A percentile compares a stretch with the other conserved stretches of the same genome.
Conservation (phyloP, 73 alveolate species). For the Halteria grandinella region DNA sequence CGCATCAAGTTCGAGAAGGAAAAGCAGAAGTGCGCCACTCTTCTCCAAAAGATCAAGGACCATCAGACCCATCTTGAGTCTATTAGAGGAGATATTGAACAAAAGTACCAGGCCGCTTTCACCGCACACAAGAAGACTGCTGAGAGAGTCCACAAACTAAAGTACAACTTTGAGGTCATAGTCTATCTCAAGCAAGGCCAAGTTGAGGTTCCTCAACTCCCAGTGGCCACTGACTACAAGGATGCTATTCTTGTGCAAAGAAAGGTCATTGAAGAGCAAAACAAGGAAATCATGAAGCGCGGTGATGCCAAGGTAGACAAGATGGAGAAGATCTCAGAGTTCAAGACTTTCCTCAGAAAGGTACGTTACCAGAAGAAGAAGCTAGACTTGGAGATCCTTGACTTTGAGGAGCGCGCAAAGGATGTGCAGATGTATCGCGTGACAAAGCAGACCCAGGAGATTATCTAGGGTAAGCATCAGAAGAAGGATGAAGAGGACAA, state of each 20-base stretch:
- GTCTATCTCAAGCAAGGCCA: constrained; percentile 80
- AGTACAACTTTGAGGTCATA: constrained; percentile 74
- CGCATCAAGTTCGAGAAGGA: constrained; percentile 65
- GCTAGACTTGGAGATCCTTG: constrained; percentile 68
- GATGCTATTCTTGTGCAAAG: constrained; percentile 79
- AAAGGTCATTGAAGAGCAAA: constrained; percentile 80
- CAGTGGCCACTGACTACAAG: constrained; percentile 89
- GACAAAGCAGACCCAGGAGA: constrained; percentile 89
- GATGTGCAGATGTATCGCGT: constrained; percentile 89
- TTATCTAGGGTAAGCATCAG: constrained; percentile 88
- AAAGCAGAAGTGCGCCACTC: constrained; percentile 6
- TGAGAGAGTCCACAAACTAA: constrained; percentile 63
- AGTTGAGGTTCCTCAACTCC: constrained; percentile 85
- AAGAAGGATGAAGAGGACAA: constrained; percentile 89
- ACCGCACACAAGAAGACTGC: constrained; percentile 55
- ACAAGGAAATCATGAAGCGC: constrained; percentile 63
- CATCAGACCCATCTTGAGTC: constrained; percentile 50
- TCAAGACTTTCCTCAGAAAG: constrained; percentile 62
- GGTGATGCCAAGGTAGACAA: constrained; percentile 74
- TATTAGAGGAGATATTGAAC: constrained; percentile 41
- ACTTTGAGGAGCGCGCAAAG: constrained; percentile 79
- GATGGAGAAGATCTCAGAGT: constrained; percentile 65
- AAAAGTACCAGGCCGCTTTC: constrained; percentile 18
- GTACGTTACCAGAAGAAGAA: constrained; percentile 68
- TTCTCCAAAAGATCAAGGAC: constrained; percentile 50